Conservation (phyloP, 192 early-diverging fungal species). For the Backusella parvicylindrica region DNA sequence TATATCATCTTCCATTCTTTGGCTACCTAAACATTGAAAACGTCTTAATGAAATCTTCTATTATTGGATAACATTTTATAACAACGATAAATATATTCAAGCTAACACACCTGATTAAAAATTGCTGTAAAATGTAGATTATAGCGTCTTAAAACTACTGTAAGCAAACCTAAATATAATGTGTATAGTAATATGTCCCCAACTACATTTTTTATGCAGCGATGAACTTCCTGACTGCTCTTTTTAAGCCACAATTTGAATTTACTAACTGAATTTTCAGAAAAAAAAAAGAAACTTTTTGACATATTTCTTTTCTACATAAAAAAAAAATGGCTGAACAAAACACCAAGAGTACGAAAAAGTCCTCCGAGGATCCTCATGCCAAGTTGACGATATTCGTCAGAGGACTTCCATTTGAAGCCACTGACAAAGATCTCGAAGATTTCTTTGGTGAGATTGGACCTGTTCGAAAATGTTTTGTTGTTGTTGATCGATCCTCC, state of each 20-base stretch:
- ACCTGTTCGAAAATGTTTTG: constrained; percentile 87
- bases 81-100: no score
- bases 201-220: not conserved
- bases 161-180: no score
- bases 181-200: no score
- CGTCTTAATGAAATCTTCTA: no score
- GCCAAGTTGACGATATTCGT: constrained; percentile 82
- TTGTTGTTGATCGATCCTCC: constrained; percentile 65
- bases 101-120: no score
- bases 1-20: no score
- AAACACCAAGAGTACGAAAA: not conserved
- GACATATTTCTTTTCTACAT: not conserved
- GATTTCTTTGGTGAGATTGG: constrained; percentile 87
- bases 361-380: not conserved
- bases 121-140: no score
- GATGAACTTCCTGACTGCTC: not conserved
- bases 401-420: constrained; percentile 77
- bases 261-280: not conserved
- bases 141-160: no score
- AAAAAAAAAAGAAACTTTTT: not conserved
- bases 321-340: not conserved
- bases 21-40: no score
- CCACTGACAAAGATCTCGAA: constrained; percentile 79
- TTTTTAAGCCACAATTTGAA: not conserved
- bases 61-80: no score